Conservation (phyloP, 139 green algal genomes). For the Volvox africanus region DNA sequence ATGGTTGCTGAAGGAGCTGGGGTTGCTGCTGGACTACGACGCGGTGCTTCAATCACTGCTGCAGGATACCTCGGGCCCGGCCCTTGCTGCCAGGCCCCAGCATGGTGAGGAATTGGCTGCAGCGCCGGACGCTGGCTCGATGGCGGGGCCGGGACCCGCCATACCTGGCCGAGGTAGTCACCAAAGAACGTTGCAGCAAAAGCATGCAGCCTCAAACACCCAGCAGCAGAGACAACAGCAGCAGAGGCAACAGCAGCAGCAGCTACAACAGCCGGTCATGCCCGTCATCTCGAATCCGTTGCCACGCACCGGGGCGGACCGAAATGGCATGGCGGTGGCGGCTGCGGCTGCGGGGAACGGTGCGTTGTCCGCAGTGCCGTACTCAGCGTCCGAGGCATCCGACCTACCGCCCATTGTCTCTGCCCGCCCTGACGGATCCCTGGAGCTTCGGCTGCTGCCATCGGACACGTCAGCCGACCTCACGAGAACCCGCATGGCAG, state of each 20-base stretch:
- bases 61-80: background rate
- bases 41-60: background rate
- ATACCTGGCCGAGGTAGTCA: background rate
- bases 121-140: background rate
- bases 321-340: background rate
- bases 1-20: constrained; percentile 41
- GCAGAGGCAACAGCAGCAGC: background rate
- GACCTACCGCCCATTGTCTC: background rate
- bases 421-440: background rate
- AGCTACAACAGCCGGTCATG: background rate
- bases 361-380: background rate
- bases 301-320: background rate
- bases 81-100: too few species aligned
- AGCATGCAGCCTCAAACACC: background rate
- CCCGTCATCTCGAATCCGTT: background rate
- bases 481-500: too few species aligned
- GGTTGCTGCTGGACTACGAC: constrained; percentile 43
- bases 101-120: background rate
- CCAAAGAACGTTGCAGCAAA: background rate
- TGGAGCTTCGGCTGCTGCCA: background rate
- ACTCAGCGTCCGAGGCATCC: background rate
- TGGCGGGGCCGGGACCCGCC: background rate
- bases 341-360: background rate
- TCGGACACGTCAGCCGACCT: background rate
- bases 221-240: background rate